phyloP scores from a whole-genome alignment of 2,329 filamentous ascomycete species.

The Calonectria ilicicola region DNA sequence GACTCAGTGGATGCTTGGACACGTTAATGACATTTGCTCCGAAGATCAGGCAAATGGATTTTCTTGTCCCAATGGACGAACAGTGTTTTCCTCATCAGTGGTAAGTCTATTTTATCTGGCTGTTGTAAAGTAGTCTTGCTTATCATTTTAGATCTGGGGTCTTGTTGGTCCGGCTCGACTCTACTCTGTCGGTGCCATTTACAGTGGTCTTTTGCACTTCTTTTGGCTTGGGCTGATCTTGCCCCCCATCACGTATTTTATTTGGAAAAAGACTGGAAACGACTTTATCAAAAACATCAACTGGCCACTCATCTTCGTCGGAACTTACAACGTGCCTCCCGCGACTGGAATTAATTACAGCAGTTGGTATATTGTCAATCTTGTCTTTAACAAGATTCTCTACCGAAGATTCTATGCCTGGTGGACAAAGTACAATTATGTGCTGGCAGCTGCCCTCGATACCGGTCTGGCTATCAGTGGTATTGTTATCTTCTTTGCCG shows the following conservation, averaged over 20 bases:
- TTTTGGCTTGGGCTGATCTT: constrained; percentile 21
- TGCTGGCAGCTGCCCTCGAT: constrained; percentile 18
- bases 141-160: constrained; percentile 10
- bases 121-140: too few relatives aligned
- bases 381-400: constrained; percentile 14
- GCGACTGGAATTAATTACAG: constrained; percentile 21
- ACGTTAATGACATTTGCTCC: constrained; percentile 7
- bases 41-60: constrained; percentile 18
- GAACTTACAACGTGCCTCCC: constrained; percentile 13
- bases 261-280: constrained; percentile 15
- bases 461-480: constrained; percentile 16
- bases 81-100: constrained; percentile 10
- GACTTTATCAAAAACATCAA: constrained; percentile 14
- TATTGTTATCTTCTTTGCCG: constrained; percentile 17
- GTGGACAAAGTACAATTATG: constrained; percentile 23
- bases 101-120: background rate
- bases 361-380: constrained; percentile 18
- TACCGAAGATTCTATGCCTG: constrained; percentile 13
- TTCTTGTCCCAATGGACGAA: constrained; percentile 18
- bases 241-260: constrained; percentile 11
- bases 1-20: constrained; percentile 15
- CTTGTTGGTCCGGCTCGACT: constrained; percentile 16
- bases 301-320: constrained; percentile 19
- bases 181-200: constrained; percentile 16
- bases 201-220: constrained; percentile 12